Base-by-base conservation (phyloP, 371 early-diverging fungal genomes). In the Lichtheimia hyalospora region DNA sequence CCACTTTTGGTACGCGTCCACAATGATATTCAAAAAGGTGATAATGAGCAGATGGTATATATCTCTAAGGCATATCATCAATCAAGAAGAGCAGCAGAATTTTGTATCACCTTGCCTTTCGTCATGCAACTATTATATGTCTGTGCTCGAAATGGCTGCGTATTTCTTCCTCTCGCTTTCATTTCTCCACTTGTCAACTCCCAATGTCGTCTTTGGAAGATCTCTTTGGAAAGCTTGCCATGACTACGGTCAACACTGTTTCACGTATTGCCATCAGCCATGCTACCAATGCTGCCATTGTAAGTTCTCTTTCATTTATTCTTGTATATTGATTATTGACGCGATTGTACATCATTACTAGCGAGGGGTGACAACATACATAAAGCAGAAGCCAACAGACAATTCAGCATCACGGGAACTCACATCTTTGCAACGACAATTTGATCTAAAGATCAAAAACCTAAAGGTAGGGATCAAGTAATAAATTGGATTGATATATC, bases 211-310 rank as follows among this genome's bases (percentile, higher is more conserved):
- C 67, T 16, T 52, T 89, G 63, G 90, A 90, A 61, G 84, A 85
- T 49, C 60, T 90, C 6, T 84, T 90, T 60, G 73, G 85, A 3
- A 88, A 84, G 60, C 63, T 89, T 21, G 90, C 91, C 2, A 65
- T 90, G 57, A 82, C 81, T 18, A 88, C 89, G 10, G 89, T 86
- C 20, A 79, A 82, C 4, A 82, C 89, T n/a, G 91, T 87, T 2
- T 89, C 90, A 49, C 83, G 86, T 48, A 89, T 89, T 20, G 91
- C 91, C 16, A 75, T 90, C 48, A 86, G 85, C 28, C 84, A 86
- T 50, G 89, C 87, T 4, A 84, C 87, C 6, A 85, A 84, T 51
- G 74, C 85, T 23, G 90, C 89, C 25, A 70, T 90, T 62, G 82
- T 83, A 77, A 72, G 69, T 63, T 39, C 14, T 28, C 15, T 48